Conservation (phyloP, 257 asterid species). For the Solanum neorickii region DNA sequence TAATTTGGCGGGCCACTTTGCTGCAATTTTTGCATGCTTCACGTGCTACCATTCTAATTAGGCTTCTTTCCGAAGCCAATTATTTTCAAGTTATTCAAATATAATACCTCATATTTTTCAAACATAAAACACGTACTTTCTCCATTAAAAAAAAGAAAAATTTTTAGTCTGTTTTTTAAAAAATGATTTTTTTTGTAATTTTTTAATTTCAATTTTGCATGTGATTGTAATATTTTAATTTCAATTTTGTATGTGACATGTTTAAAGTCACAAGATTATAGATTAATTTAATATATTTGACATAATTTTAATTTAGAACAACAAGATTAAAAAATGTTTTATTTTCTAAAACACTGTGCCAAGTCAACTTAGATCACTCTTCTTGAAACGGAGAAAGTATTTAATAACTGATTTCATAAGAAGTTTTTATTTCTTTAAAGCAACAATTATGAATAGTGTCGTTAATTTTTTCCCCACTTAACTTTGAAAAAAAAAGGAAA, state of each 20-base stretch:
- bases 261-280: too few relatives aligned
- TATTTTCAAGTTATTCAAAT: not conserved
- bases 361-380: too few relatives aligned
- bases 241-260: too few relatives aligned
- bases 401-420: not conserved
- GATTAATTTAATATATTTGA: too few relatives aligned
- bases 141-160: too few relatives aligned
- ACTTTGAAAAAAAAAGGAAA: not conserved
- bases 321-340: too few relatives aligned
- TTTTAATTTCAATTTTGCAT: too few relatives aligned
- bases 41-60: constrained; percentile 6
- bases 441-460: not conserved
- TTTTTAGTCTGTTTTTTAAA: too few relatives aligned
- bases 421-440: not conserved
- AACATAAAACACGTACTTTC: not conserved
- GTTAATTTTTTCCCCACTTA: not conserved
- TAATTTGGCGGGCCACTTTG: not conserved
- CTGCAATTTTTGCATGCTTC: not conserved
- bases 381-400: not conserved
- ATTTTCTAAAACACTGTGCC: too few relatives aligned
- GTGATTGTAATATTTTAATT: too few relatives aligned
- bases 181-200: rapidly evolving
- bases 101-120: not conserved
- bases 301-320: too few relatives aligned
- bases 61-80: not conserved